Evolutionary conservation across 2,329 filamentous ascomycete genomes (phyloP).

Genomic region (Arthrobotrys iridis): DNA sequence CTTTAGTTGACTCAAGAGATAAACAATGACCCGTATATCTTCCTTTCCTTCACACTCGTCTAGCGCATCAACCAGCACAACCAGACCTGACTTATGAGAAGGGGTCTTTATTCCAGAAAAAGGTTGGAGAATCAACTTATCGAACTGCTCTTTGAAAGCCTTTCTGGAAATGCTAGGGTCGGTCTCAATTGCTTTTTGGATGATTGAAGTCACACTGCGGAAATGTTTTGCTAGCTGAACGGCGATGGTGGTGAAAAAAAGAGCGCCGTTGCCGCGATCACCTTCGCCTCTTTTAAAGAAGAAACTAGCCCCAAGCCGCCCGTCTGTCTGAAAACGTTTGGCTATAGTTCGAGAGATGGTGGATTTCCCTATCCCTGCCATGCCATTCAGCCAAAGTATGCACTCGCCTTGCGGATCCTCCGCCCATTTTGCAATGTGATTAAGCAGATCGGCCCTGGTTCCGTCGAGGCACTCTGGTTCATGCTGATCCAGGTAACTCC

Average conservation of each 20-base stretch:
- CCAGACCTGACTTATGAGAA: too few species aligned
- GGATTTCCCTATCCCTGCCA: slow-evolving; percentile 59
- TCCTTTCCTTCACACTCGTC: slow-evolving; percentile 59
- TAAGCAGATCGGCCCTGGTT: slow-evolving; percentile 56
- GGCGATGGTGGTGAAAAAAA: slow-evolving; percentile 4
- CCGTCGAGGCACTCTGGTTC: slow-evolving; percentile 54
- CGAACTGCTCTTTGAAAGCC: slow-evolving; percentile 10
- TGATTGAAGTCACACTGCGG: neutral
- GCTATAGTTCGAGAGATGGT: slow-evolving; percentile 53
- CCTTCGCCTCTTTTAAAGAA: slow-evolving; percentile 16
- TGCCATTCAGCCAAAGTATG: slow-evolving; percentile 61
- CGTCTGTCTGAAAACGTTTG: neutral
- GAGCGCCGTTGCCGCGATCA: neutral
- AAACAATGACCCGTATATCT: slow-evolving; percentile 54
- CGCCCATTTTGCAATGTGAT: slow-evolving; percentile 52
- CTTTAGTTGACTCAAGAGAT: slow-evolving; percentile 53
- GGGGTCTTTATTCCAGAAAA: neutral
- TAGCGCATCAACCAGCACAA: slow-evolving; percentile 59
- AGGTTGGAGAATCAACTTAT: neutral
- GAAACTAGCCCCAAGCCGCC: slow-evolving; percentile 19
- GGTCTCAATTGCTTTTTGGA: neutral
- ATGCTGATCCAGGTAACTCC: slow-evolving; percentile 55
- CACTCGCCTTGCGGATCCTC: slow-evolving; percentile 16
- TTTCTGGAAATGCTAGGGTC: neutral
- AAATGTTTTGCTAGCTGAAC: neutral